Conservation (phyloP, 768 basidiomycete species). For the Artomyces pyxidatus region DNA sequence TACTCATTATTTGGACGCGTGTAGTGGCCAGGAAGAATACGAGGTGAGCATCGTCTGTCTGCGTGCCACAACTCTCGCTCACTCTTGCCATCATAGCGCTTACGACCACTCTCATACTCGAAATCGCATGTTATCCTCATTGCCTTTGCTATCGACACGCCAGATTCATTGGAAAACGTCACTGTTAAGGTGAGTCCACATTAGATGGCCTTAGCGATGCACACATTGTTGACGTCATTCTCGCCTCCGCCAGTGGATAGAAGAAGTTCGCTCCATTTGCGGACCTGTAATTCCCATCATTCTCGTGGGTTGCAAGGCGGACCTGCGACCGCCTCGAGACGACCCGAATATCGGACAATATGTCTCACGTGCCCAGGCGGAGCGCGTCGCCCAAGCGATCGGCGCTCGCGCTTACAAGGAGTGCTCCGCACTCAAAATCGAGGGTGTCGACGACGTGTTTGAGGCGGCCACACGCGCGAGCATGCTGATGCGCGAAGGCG, state of each 20-base stretch:
- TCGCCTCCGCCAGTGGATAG: conserved; percentile 70
- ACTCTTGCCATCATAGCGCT: conserved; percentile 42
- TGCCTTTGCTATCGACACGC: conserved; percentile 92
- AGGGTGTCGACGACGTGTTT: conserved; percentile 95
- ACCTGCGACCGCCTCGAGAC: conserved; percentile 61
- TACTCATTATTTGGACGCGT: conserved; percentile 13
- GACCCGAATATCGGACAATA: conserved; percentile 43
- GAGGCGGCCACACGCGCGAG: conserved; percentile 95
- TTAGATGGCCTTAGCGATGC: not conserved
- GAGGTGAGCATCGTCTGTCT: conserved; percentile 47
- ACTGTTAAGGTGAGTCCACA: conserved; percentile 62
- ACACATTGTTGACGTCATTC: not conserved
- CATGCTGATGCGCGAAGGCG: conserved; percentile 90
- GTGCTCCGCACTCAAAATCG: conserved; percentile 82
- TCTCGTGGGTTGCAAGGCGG: conserved; percentile 93
- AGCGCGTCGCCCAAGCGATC: conserved; percentile 73
- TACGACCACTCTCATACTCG: conserved; percentile 95
- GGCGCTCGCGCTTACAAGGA: conserved; percentile 94
- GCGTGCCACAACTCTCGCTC: not conserved
- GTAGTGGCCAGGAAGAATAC: conserved; percentile 96
- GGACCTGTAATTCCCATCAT: conserved; percentile 88
- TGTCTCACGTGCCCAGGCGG: conserved; percentile 74
- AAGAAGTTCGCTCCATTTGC: conserved; percentile 96
- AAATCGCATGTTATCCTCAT: conserved; percentile 99
- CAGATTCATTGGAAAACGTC: conserved; percentile 95